Base-by-base conservation (phyloP, 2,329 filamentous ascomycete genomes). In the Madurella mycetomatis region DNA sequence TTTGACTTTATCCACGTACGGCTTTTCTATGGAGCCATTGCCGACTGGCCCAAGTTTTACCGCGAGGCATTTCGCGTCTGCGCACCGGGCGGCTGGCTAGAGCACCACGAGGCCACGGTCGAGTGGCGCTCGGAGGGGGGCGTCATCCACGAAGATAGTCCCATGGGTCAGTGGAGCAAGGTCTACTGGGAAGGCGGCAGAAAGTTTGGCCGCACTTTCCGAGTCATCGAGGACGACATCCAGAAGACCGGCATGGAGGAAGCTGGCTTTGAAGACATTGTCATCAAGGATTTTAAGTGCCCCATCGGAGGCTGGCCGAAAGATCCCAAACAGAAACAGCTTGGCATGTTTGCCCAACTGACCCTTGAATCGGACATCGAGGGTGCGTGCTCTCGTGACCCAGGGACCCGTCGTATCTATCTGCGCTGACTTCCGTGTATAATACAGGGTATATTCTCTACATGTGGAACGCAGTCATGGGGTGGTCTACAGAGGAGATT, bases 61-160 rank as follows among this genome's bases (percentile, higher is more conserved):
- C 44, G 45, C 2, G 50, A 64, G 37, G 62, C 61, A 9, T 63
- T 54, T 51, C 55, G 60, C 2, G 49, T 42, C n/a, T 51, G 45
- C 48, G 61, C 60, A 47, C 61, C 61, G 5, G 62, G 61, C 7
- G 62, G 61, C 13, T 63, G 42, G 42, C 45, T 64, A 16, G 61
- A 64, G 51, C 40, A 51, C 48, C 50, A 56, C 19, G 57, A 59
- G 45, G 41, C 45, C 11, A 51, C 45, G 16, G 30, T 19, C 15
- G 49, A 41, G n/a, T 53, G 57, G 40, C 49, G 40, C 9, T 72
- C 80, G 49, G 75, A 84, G 43, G 81, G 84, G 63, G 80, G 84
- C 1, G 49, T 55, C 9, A 47, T 54, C 16, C 16, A 32, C 16
- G 56, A 58, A 16, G 50, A 54, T 37, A 58, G 53, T 40, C 50